Evolutionary conservation across 2,329 filamentous ascomycete species (phyloP).

Genomic region (Xylariales sp.): DNA sequence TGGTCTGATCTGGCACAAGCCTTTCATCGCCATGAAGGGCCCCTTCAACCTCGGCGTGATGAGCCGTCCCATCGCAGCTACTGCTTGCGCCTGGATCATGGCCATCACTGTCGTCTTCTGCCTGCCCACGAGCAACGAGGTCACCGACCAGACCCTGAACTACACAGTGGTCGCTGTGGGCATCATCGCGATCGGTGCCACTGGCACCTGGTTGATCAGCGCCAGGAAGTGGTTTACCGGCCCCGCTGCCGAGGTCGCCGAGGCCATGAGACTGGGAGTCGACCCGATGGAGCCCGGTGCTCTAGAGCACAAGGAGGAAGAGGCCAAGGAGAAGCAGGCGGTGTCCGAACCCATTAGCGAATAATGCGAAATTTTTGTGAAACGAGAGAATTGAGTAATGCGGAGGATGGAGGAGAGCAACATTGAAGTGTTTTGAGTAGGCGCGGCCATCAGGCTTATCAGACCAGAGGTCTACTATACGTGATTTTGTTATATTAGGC

Average conservation of each 20-base stretch:
- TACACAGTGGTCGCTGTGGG: conserved; percentile 57
- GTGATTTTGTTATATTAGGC: too few species aligned
- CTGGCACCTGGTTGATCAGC: conserved; percentile 46
- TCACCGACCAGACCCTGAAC: conserved; percentile 52
- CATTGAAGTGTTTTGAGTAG: too few species aligned
- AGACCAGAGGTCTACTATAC: too few species aligned
- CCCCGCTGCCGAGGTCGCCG: conserved; percentile 47
- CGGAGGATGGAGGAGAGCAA: too few species aligned
- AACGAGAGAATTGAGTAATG: too few species aligned
- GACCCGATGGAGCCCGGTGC: conserved; percentile 41
- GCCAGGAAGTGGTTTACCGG: conserved; percentile 53
- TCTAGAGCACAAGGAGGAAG: conserved; percentile 29
- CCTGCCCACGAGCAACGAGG: conserved; percentile 50
- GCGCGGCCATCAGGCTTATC: too few species aligned
- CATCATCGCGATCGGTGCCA: conserved; percentile 44
- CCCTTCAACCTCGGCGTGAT: conserved; percentile 48
- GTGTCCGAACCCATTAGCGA: conserved; percentile 23
- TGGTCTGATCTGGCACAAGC: conserved; percentile 43
- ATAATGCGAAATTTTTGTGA: too few species aligned
- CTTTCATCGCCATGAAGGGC: conserved; percentile 47
- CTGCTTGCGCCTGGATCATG: conserved; percentile 46
- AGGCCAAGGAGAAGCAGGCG: conserved; percentile 7
- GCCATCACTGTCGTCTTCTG: conserved; percentile 56
- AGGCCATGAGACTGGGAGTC: conserved; percentile 43
- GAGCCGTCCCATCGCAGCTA: conserved; percentile 40